A percentile compares a stretch with the other conserved stretches of the same genome.
Evolutionary conservation across 2,329 filamentous ascomycete genomes (phyloP).

Genomic region (Fragosphaeria purpurea): DNA sequence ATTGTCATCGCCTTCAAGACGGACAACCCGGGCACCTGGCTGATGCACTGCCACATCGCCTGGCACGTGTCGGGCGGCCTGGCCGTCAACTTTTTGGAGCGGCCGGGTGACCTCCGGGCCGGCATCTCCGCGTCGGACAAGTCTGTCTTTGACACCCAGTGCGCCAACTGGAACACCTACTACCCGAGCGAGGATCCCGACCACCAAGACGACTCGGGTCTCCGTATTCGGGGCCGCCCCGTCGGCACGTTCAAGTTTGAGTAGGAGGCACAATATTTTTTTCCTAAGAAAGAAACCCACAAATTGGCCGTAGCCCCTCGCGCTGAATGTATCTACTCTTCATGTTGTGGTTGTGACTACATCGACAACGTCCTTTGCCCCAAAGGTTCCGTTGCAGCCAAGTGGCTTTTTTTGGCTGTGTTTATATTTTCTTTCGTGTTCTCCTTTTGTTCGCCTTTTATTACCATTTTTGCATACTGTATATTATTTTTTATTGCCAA

Average conservation of each 20-base stretch:
- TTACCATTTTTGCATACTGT: too few relatives aligned
- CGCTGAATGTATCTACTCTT: too few relatives aligned
- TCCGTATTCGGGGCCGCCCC: background rate
- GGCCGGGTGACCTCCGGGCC: slow-evolving; percentile 7
- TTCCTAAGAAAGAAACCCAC: too few relatives aligned
- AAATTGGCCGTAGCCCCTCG: too few relatives aligned
- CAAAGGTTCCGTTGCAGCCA: too few relatives aligned
- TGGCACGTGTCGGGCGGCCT: slow-evolving; percentile 39
- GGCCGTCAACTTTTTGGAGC: slow-evolving; percentile 38
- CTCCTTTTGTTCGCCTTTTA: too few relatives aligned
- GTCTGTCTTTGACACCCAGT: slow-evolving; percentile 7
- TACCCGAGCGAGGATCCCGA: slow-evolving; percentile 7
- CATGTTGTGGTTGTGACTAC: too few relatives aligned
- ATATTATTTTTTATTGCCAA: too few relatives aligned
- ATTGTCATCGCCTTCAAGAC: slow-evolving; percentile 34
- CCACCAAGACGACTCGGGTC: slow-evolving; percentile 12
- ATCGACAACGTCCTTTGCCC: too few relatives aligned
- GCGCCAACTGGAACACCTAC: slow-evolving; percentile 12
- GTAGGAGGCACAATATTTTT: too few relatives aligned
- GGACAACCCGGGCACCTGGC: slow-evolving; percentile 39
- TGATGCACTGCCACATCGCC: slow-evolving; percentile 37
- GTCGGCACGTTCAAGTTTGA: background rate
- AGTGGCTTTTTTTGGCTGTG: too few relatives aligned
- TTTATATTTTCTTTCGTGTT: too few relatives aligned
- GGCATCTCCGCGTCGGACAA: slow-evolving; percentile 5